Evolutionary conservation across 2,329 filamentous ascomycete genomes (phyloP), one percentile per base, ranked within the genome.

Genomic region (Ceratocystiopsis sp.): DNA sequence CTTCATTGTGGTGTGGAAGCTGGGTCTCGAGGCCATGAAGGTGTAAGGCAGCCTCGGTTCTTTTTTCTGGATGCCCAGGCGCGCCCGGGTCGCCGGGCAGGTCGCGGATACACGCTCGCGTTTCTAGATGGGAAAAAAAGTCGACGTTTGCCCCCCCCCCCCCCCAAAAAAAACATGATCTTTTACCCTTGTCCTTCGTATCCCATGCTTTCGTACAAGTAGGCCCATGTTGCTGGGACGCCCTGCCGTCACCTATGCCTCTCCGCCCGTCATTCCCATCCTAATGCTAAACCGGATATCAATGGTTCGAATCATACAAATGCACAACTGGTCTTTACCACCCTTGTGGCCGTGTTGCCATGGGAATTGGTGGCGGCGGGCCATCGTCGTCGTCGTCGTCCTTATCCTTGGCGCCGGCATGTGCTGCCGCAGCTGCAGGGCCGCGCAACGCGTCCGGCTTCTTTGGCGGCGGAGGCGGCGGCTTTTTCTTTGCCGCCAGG

Each of bases 1-100:
- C 48, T 98, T 74, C 61, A 71, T 93, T 56, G 82, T 77, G 53
- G 68, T 93, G 69, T 96, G 87, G 89, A 95, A 96, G 78, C 82
- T 95, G 68, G 91, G 89, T 59, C 66, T 96, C 51, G 70, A 68
- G 55, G 80, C 81, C 69, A 78, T 77, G 72, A 96, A 98, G 84
- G 86, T 96, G 55, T 98, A 89, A 71, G 53, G 18, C 36, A 18
- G 5, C 35, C 25, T n/a, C 4, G 19, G 36, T 6, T 21, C 36
- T 19, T 37, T 37, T 37, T 12, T 19, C 7, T 8, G 25, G 25
- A 29, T 29, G 25, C 25, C 9, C 25, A 29, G 25, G 25, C 25
- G 25, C 25, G 25, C 2, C 10, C 25, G 6, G 25, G 25, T 21
- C 9, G 25, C 25, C 25, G 25, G 25, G 25, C 25, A 29, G 5